Percentiles rank a stretch among this genome's conserved stretches.
phyloP scores from a whole-genome alignment of 2,329 filamentous ascomycete genomes.

The Neodidymelliopsis sp. region DNA sequence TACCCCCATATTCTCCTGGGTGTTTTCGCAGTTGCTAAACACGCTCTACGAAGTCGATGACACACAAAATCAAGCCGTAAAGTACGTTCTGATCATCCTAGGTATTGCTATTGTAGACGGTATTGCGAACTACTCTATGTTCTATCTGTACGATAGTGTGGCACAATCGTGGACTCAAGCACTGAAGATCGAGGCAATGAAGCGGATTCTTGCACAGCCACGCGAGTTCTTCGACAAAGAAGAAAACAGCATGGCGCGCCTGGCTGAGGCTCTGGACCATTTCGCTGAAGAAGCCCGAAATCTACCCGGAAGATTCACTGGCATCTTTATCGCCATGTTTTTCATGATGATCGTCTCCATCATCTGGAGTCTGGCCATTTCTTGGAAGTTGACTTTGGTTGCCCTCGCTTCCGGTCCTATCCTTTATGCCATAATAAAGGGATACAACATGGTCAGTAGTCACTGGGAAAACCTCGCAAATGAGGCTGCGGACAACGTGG shows the following conservation, averaged over 20 bases:
- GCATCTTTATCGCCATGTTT: conserved; percentile 70
- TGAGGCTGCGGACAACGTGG: conserved; percentile 65
- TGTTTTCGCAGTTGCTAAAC: conserved; percentile 74
- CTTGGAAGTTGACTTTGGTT: conserved; percentile 84
- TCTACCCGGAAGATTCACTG: conserved; percentile 78
- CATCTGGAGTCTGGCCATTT: conserved; percentile 75
- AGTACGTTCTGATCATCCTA: conserved; percentile 75
- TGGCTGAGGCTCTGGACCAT: conserved; percentile 78
- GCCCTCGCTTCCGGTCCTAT: conserved; percentile 73
- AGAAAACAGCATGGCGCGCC: conserved; percentile 66
- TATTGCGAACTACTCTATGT: conserved; percentile 68
- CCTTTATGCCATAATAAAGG: conserved; percentile 70
- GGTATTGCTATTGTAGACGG: conserved; percentile 73
- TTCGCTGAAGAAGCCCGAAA: conserved; percentile 89
- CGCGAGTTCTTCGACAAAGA: conserved; percentile 78
- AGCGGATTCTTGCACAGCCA: conserved; percentile 76
- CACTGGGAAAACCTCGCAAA: conserved; percentile 77
- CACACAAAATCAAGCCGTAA: conserved; percentile 57
- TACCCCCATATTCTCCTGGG: conserved; percentile 77
- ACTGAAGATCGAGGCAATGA: conserved; percentile 72
- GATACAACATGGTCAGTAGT: conserved; percentile 69
- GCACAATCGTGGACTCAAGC: conserved; percentile 80
- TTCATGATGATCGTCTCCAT: conserved; percentile 74
- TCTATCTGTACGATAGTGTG: conserved; percentile 74
- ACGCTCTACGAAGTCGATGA: conserved; percentile 70